Evolutionary conservation across 805 yeast genomes (phyloP).

Genomic region (Candida succiphila): DNA sequence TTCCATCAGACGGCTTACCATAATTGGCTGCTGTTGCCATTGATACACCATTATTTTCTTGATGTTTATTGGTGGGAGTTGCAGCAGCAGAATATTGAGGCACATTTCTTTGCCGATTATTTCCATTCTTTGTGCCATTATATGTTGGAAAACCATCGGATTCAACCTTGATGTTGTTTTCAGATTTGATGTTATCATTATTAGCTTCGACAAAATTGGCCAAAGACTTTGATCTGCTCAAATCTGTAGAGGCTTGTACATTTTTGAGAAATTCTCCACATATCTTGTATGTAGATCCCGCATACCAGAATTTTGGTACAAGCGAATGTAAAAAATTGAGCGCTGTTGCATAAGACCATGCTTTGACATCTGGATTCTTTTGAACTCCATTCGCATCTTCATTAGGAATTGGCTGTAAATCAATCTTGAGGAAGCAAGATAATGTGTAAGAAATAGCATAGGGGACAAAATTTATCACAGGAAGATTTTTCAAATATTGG

Average conservation of each 20-base stretch:
- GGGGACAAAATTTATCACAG: conserved; percentile 10
- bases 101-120: neutral
- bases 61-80: neutral
- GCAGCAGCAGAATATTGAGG: neutral
- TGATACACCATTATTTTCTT: too few relatives aligned
- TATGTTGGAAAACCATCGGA: neutral
- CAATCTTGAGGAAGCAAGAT: conserved; percentile 9
- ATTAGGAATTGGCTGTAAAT: conserved; percentile 8
- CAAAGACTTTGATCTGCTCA: neutral
- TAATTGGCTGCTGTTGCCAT: neutral
- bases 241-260: conserved; percentile 1
- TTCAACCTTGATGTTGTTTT: neutral
- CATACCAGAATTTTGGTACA: conserved; percentile 9
- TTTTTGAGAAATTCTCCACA: conserved; percentile 8
- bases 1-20: neutral
- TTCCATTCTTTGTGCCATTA: neutral
- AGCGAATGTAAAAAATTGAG: conserved; percentile 5
- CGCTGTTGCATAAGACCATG: conserved; percentile 7
- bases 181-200: neutral
- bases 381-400: conserved; percentile 7
- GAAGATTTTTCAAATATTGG: conserved; percentile 5
- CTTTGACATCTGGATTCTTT: conserved; percentile 3
- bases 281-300: conserved; percentile 8
- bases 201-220: neutral
- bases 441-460: conserved; percentile 10